phyloP scores from a whole-genome alignment of 805 yeast species.

The Barnettozyma vustinii region DNA sequence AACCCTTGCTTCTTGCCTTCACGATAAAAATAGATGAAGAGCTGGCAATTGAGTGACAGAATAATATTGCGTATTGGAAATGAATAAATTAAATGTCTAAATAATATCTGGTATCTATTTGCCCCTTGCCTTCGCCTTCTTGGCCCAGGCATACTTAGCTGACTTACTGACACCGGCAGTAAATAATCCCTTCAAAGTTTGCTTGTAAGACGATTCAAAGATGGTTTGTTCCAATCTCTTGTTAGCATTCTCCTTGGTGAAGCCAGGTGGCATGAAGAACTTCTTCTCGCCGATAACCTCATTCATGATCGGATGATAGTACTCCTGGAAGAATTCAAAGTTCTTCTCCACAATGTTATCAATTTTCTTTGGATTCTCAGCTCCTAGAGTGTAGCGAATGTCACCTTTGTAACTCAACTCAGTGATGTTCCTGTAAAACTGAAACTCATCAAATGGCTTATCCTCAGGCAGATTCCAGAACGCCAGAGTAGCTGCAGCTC shows the following conservation, averaged over 20 bases:
- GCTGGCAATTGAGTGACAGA: too few species aligned
- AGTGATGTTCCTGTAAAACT: constrained; percentile 72
- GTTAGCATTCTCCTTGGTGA: constrained; percentile 31
- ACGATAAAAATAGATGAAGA: too few species aligned
- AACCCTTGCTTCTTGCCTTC: too few species aligned
- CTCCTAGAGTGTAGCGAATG: constrained; percentile 76
- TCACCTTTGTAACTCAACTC: constrained; percentile 86
- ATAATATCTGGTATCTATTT: not conserved
- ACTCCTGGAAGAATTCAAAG: constrained; percentile 54
- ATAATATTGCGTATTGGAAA: not conserved
- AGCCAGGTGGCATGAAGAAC: constrained; percentile 34
- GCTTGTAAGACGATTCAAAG: constrained; percentile 62
- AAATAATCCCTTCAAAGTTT: constrained; percentile 74
- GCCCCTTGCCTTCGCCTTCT: constrained; percentile 38
- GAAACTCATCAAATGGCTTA: constrained; percentile 46
- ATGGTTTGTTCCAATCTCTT: constrained; percentile 49
- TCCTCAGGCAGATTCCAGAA: constrained; percentile 30
- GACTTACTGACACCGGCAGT: constrained; percentile 82
- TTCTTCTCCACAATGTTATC: constrained; percentile 81
- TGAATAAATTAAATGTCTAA: not conserved
- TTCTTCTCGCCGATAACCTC: constrained; percentile 31
- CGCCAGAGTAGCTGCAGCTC: constrained; percentile 67
- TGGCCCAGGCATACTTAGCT: constrained; percentile 70
- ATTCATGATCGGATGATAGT: constrained; percentile 60
- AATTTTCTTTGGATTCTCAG: constrained; percentile 89